A percentile compares a stretch with the other conserved stretches of the same genome.
Evolutionary conservation across 768 basidiomycete species (phyloP).

Genomic region (Sutorius australiensis): DNA sequence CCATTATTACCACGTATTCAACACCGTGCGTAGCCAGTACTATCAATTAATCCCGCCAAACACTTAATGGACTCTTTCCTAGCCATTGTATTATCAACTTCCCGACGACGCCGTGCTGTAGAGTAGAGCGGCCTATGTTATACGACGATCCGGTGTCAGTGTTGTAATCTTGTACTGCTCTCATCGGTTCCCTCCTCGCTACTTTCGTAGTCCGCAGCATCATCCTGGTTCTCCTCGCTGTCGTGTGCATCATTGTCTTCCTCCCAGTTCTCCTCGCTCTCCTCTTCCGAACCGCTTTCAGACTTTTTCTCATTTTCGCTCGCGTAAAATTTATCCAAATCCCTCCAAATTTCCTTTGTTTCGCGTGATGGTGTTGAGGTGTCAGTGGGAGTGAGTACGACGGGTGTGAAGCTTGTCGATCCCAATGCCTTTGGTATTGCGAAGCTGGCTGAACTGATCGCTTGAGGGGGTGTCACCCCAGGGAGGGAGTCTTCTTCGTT

Average conservation of each 20-base stretch:
- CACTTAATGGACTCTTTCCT: not conserved
- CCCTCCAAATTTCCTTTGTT: constrained; percentile 46
- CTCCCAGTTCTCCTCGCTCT: constrained; percentile 32
- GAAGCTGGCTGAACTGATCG: constrained; percentile 39
- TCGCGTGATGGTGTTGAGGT: constrained; percentile 43
- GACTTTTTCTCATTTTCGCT: constrained; percentile 35
- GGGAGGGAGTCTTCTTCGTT: constrained; percentile 49
- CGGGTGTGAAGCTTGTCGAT: constrained; percentile 37
- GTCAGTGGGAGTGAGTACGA: constrained; percentile 55
- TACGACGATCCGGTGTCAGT: constrained; percentile 6
- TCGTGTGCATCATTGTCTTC: constrained; percentile 26
- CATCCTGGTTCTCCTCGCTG: constrained; percentile 29
- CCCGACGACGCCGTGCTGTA: constrained; percentile 43
- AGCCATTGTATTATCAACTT: constrained; percentile 55
- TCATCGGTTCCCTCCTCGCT: constrained; percentile 20
- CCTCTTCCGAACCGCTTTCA: constrained; percentile 27
- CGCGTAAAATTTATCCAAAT: constrained; percentile 77
- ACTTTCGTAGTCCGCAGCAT: constrained; percentile 19
- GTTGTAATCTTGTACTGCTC: constrained; percentile 10
- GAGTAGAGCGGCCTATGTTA: not conserved
- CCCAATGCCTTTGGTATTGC: constrained; percentile 26
- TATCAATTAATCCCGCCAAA: not conserved
- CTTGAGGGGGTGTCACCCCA: constrained; percentile 31
- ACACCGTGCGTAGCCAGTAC: constrained; percentile 45
- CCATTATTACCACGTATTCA: constrained; percentile 76